These are phyloP conservation scores for Oemleria cerasiformis DNA, from an alignment of 306 rosid species.

Conservation along the genomic window DNA sequence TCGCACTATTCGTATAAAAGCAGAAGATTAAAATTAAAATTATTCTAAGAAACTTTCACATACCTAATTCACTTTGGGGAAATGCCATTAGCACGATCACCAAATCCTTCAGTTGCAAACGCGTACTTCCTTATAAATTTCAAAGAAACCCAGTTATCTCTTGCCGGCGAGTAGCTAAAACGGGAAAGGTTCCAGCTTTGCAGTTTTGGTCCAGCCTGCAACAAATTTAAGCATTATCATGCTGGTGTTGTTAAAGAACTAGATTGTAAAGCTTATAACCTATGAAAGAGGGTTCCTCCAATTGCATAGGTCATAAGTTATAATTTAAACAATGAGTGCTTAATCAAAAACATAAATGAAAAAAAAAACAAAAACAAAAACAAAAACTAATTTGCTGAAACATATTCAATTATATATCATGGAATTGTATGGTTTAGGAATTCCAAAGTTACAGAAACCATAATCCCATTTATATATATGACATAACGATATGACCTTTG, in stretches of 20 bases:
- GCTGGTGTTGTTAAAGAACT: not conserved
- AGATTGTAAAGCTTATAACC: not conserved
- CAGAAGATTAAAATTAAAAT: not conserved
- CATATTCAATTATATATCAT: not conserved
- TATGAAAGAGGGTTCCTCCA: too few species aligned
- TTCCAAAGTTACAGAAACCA: not conserved
- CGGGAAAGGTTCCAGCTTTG: not conserved
- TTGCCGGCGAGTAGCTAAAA: not conserved
- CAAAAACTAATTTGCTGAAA: too few species aligned
- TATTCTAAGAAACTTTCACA: not conserved
- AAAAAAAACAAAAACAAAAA: not conserved
- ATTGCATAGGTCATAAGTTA: too few species aligned
- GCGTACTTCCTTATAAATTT: not conserved
- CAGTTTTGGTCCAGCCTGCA: not conserved
- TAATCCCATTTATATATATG: not conserved
- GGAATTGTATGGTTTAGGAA: not conserved
- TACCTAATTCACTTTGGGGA: not conserved
- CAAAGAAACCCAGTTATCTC: not conserved
- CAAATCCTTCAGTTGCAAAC: not conserved
- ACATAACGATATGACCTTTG: too few species aligned
- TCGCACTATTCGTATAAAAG: too few species aligned
- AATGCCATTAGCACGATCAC: not conserved
- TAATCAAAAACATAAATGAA: not conserved
- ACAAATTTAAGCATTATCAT: not conserved
- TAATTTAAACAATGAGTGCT: too few species aligned